Base-by-base conservation (phyloP, 768 basidiomycete species). In the Fistulinella prunicolor region DNA sequence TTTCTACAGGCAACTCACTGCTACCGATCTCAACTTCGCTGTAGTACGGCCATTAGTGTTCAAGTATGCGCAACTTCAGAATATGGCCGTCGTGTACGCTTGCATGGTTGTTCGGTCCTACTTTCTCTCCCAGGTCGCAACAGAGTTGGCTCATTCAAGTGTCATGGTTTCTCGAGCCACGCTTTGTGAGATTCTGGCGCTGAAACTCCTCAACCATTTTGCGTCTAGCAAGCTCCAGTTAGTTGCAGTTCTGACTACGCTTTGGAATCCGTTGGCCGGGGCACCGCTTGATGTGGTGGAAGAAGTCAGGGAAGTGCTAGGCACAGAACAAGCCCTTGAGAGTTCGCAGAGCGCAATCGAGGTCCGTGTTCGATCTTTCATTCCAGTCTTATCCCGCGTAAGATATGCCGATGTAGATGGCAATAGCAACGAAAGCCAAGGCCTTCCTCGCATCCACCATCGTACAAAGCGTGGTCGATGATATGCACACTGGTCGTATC, bases 141-240 rank as follows among this genome's bases (percentile, higher is more conserved):
- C 75, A 3, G 83, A 94, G 57, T 74, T 96, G 38, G 89, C 89
- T 13, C 85, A 85, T 68, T 78, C 89, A 9, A 81, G 78, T 14
- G 75, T 96, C 46, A 85, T 88, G 73, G 66, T 73, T 44, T 70
- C 82, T 9, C 73, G 86, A 34, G 94, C 92, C 4, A 83, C 76
- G 24, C 75, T 94, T 9, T 94, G 91, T 67, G 92, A 96, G 63
- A 80, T 96, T 14, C 67, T 96, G 17, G 92, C 94, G 9, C 82
- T 91, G 73, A 96, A 96, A 60, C 78, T 94, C 20, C 74, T 94
- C 10, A 80, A 77, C 19, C 76, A 77, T 26, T 94, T 89, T 59
- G 83, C 88, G 1, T 77, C 78, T 5, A 80, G 83, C 56, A 79
- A 87, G 60, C 77, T 93, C n/a, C 81, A 86, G 47, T 75, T 94